Evolutionary conservation across 1,284 basidiomycete species (phyloP).

Genomic region (Inonotus hispidus): DNA sequence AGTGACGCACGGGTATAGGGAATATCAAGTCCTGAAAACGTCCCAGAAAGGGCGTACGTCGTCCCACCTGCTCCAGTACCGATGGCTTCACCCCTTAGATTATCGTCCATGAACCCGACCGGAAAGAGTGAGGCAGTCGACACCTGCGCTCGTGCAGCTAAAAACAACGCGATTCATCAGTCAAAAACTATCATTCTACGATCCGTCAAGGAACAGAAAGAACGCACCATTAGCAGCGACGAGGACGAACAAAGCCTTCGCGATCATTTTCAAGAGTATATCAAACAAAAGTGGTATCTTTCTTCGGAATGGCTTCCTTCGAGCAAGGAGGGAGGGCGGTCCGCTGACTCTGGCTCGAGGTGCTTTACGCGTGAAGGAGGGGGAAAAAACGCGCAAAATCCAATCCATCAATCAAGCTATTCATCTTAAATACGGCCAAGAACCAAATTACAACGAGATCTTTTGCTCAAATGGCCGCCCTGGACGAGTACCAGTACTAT

Average conservation of each 20-base stretch:
- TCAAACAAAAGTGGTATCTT: not conserved
- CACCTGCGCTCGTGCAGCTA: slow-evolving; percentile 9
- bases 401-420: too few species aligned
- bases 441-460: too few species aligned
- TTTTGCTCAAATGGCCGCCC: too few species aligned
- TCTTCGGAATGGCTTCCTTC: too few species aligned
- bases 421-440: too few species aligned
- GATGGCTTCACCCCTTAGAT: slow-evolving; percentile 1
- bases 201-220: not conserved
- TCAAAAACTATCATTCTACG: not conserved
- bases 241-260: not conserved
- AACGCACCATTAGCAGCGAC: not conserved
- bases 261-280: not conserved
- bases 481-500: too few species aligned
- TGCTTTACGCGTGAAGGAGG: too few species aligned
- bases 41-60: slow-evolving; percentile 10
- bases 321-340: too few species aligned
- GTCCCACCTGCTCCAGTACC: slow-evolving; percentile 13
- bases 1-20: slow-evolving; percentile 10
- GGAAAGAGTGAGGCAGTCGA: slow-evolving; percentile 12
- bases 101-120: slow-evolving; percentile 11
- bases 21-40: not conserved
- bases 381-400: too few species aligned
- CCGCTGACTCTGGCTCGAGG: too few species aligned
- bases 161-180: too few species aligned